Base-by-base conservation (phyloP, 306 rosid genomes). In the Cicer cuneatum region DNA sequence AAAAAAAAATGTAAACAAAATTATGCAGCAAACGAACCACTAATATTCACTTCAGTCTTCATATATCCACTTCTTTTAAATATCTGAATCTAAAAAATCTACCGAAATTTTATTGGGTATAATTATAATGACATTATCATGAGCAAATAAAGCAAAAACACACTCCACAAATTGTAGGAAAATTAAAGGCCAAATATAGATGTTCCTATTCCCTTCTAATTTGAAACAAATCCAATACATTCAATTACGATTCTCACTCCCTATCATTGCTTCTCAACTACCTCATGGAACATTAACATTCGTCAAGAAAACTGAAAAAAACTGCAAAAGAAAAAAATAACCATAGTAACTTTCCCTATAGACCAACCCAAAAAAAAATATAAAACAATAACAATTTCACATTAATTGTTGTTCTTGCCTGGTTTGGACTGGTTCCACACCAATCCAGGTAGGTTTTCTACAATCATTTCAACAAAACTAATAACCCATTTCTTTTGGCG, bases 401-500 rank as follows among this genome's bases (percentile, higher is more conserved):
- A 66, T 5, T 59, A 59, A 59, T 33, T 24, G 2, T 1, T 33
- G 51, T 67, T 64, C 61, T 74, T 66, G 66, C 88, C 80, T 82
- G 80, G 80, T 82, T 78, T 79, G 84, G 84, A 53, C 33, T 41
- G 2, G 47, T 67, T 37, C 82, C 42, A 66, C 83, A 66, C 83
- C 76, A 78, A 58, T 74, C 82, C 82, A 81, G 86, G 82, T 42
- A 71, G 56, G 72, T 58, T 73, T 13, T 35, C 1, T 10, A 43
- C 24, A 8, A 5, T 5, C 14, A 46, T 43, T 15, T 68, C 12
- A 76, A 4, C 53, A 29, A 69, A 66, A 51, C 51, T 21, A 43
- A 51, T 6, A 13, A 19, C 72, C 69, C 38, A 29, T 66, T 61
- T 73, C 8, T 33, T 59, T 37, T 59, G 80, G 83, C 72, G 80